Evolutionary conservation across 805 yeast genomes (phyloP).

Genomic region (Myxozyma mucilagina): DNA sequence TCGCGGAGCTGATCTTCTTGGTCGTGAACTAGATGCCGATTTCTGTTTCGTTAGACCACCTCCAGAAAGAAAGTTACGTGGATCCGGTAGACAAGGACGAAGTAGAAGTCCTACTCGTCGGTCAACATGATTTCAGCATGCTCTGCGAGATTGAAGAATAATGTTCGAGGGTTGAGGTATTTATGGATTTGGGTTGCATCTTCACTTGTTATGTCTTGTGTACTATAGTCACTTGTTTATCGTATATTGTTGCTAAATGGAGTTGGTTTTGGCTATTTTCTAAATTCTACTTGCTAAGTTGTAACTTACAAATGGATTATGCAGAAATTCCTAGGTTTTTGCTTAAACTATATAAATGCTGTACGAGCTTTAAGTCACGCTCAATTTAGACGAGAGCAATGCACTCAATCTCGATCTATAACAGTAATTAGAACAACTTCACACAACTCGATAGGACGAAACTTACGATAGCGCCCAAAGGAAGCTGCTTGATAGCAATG

Average conservation of each 20-base stretch:
- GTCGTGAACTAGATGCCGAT: slow-evolving; percentile 40
- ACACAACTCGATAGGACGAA: background rate
- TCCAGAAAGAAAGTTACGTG: slow-evolving; percentile 12
- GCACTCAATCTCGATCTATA: slow-evolving; percentile 78
- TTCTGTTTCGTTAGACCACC: slow-evolving; percentile 45
- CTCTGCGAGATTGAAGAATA: too few species aligned
- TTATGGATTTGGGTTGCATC: too few species aligned
- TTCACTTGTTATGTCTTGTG: too few species aligned
- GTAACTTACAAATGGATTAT: too few species aligned
- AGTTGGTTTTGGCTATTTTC: background rate
- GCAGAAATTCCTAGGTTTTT: too few species aligned
- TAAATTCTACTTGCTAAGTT: too few species aligned
- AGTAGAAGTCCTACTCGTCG: slow-evolving; percentile 26
- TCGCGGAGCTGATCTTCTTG: slow-evolving; percentile 42
- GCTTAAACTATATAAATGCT: too few species aligned
- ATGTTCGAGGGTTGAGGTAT: too few species aligned
- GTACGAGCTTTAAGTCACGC: too few species aligned
- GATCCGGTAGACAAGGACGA: slow-evolving; percentile 25
- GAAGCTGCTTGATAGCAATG: slow-evolving; percentile 90
- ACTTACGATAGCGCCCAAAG: slow-evolving; percentile 71
- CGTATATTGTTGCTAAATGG: too few species aligned
- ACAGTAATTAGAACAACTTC: background rate
- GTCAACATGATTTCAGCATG: too few species aligned
- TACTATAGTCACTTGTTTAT: too few species aligned
- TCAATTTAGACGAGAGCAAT: slow-evolving; percentile 65